These are phyloP conservation scores for Rubia peregrina DNA, from an alignment of 305 asterid species.

Conservation along the genomic window DNA sequence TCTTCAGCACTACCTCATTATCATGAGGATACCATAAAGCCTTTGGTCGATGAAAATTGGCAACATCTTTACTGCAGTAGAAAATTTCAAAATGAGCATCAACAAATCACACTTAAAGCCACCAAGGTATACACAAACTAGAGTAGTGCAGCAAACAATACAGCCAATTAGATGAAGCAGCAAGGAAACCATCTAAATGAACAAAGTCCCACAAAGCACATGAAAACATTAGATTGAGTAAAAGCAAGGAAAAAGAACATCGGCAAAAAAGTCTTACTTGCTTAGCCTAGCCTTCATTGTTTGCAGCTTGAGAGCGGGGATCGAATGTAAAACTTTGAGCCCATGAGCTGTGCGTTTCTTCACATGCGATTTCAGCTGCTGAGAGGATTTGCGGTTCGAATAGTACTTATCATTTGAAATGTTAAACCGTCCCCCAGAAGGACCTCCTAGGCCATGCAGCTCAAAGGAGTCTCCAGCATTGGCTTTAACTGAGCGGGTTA, in stretches of 20 bases:
- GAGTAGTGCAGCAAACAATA: neutral
- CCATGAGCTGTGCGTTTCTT: constrained; percentile 90
- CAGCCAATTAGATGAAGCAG: neutral
- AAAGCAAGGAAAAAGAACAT: neutral
- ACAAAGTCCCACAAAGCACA: neutral
- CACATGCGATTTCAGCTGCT: constrained; percentile 86
- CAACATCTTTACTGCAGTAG: constrained; percentile 80
- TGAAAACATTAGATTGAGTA: neutral
- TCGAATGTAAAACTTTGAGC: constrained; percentile 90
- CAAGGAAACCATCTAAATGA: neutral
- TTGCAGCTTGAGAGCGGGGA: constrained; percentile 93
- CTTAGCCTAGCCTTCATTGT: constrained; percentile 93
- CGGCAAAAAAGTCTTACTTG: constrained; percentile 54
- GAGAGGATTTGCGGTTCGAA: constrained; percentile 86
- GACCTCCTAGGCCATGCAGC: constrained; percentile 56
- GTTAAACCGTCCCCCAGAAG: constrained; percentile 70
- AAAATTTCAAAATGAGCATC: constrained; percentile 26
- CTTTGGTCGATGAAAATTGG: constrained; percentile 97
- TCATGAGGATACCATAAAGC: constrained; percentile 98
- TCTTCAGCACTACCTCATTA: constrained; percentile 82
- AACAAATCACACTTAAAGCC: constrained; percentile 5
- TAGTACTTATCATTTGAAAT: constrained; percentile 94
- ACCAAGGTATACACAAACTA: neutral
- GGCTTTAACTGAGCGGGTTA: constrained; percentile 53
- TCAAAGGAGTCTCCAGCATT: constrained; percentile 54